These are phyloP conservation scores for Populus davidiana DNA, from an alignment of 345 rosid species.

Conservation along the genomic window DNA sequence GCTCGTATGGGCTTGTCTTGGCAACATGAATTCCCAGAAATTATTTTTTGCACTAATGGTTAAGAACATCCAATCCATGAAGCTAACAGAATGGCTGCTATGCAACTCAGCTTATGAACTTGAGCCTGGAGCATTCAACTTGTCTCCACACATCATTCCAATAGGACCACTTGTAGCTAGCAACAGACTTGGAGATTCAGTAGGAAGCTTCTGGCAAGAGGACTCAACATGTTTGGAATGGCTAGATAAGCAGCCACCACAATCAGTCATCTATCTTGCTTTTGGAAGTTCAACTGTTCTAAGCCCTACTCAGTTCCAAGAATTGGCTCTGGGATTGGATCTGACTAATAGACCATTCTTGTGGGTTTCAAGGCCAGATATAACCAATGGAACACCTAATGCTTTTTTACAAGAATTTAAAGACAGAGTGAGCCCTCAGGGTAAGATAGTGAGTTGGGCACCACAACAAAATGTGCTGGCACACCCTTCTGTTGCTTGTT, in stretches of 20 bases:
- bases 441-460: neutral
- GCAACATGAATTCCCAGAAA: slow-evolving; percentile 2
- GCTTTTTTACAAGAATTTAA: neutral
- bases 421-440: neutral
- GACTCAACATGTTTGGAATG: neutral
- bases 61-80: neutral
- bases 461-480: neutral
- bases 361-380: neutral
- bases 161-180: slow-evolving; percentile 17
- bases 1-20: slow-evolving; percentile 12
- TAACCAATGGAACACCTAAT: neutral
- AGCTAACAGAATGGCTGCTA: slow-evolving; percentile 8
- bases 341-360: neutral
- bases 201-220: neutral
- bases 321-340: slow-evolving; percentile 20
- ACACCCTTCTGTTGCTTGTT: slow-evolving; percentile 9
- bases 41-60: neutral
- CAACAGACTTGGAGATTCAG: neutral
- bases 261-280: neutral
- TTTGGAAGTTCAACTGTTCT: slow-evolving; percentile 9
- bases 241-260: neutral
- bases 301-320: slow-evolving; percentile 8
- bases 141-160: slow-evolving; percentile 4
- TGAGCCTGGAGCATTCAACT: slow-evolving; percentile 14
- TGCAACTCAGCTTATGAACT: slow-evolving; percentile 24